phyloP scores from a whole-genome alignment of 108 stramenopile species.

The Pseudonitzschia pungens region DNA sequence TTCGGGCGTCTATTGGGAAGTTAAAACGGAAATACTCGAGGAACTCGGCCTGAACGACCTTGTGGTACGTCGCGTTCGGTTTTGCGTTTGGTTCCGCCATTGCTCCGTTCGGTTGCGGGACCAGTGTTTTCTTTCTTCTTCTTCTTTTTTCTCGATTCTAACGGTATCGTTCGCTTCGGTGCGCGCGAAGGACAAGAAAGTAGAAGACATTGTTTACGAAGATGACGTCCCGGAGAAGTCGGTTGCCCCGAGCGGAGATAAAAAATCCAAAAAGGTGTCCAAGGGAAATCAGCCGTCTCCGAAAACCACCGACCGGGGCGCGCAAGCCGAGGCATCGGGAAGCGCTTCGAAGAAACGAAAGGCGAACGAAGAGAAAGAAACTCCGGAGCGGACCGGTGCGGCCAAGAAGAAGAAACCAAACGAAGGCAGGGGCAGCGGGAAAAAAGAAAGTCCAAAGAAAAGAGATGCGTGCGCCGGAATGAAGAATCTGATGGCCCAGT shows the following conservation, averaged over 20 bases:
- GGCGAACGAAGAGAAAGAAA: slow-evolving; percentile 7
- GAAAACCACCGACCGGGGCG: not conserved
- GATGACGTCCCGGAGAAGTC: not conserved
- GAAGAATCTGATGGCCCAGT: slow-evolving; percentile 20
- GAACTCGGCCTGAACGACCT: slow-evolving; percentile 47
- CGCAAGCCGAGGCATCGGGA: not conserved
- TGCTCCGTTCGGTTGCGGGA: too few species aligned
- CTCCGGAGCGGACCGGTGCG: not conserved
- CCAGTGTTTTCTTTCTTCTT: too few species aligned
- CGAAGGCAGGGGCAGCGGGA: slow-evolving; percentile 3
- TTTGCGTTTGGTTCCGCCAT: too few species aligned
- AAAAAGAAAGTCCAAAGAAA: slow-evolving; percentile 7
- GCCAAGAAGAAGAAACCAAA: slow-evolving; percentile 17
- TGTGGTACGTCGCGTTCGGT: slow-evolving; percentile 21
- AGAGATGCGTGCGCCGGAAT: slow-evolving; percentile 2
- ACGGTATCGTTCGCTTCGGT: too few species aligned
- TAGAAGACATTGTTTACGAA: slow-evolving; percentile 8
- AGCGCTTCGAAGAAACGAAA: slow-evolving; percentile 20
- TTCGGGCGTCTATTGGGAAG: slow-evolving; percentile 75
- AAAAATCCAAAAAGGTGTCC: slow-evolving; percentile 9
- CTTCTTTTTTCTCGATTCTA: too few species aligned
- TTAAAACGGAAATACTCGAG: slow-evolving; percentile 60
- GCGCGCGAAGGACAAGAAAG: slow-evolving; percentile 16
- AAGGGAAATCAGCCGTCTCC: slow-evolving; percentile 15
- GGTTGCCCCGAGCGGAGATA: not conserved